These are phyloP conservation scores for Apiospora marii DNA, from an alignment of 2,329 filamentous ascomycete genomes.

Conservation along the genomic window DNA sequence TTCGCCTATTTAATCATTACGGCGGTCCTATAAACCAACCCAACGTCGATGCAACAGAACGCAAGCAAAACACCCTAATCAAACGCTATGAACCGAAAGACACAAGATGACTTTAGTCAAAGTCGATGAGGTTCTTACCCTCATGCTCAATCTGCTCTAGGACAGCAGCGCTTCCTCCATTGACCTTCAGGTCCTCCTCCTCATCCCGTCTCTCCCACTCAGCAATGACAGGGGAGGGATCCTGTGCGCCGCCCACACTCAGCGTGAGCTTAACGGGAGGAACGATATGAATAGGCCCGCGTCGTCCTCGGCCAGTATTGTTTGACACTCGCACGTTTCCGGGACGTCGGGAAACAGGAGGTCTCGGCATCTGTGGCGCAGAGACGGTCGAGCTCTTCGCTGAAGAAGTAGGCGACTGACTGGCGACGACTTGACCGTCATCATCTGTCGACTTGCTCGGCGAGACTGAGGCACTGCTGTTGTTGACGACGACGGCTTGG, in stretches of 20 bases:
- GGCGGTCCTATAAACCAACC: not conserved
- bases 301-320: not conserved
- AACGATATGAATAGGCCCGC: not conserved
- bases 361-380: not conserved
- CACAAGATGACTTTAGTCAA: not conserved
- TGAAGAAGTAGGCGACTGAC: not conserved
- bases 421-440: not conserved
- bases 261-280: not conserved
- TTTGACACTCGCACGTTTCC: not conserved
- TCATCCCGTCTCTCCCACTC: conserved; percentile 17
- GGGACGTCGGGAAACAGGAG: not conserved
- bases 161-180: not conserved
- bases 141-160: not conserved
- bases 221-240: not conserved
- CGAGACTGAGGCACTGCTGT: not conserved
- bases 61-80: not conserved
- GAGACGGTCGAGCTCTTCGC: not conserved
- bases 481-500: not conserved
- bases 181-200: not conserved
- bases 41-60: not conserved
- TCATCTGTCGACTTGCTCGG: conserved; percentile 1
- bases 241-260: not conserved
- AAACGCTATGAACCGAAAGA: not conserved
- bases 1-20: not conserved
- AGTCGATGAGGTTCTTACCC: conserved; percentile 7